Percentiles rank a stretch among this genome's conserved stretches.
These are phyloP conservation scores for Zasmidium citrigriseum DNA, from an alignment of 2,329 filamentous ascomycete genomes.

Conservation along the genomic window DNA sequence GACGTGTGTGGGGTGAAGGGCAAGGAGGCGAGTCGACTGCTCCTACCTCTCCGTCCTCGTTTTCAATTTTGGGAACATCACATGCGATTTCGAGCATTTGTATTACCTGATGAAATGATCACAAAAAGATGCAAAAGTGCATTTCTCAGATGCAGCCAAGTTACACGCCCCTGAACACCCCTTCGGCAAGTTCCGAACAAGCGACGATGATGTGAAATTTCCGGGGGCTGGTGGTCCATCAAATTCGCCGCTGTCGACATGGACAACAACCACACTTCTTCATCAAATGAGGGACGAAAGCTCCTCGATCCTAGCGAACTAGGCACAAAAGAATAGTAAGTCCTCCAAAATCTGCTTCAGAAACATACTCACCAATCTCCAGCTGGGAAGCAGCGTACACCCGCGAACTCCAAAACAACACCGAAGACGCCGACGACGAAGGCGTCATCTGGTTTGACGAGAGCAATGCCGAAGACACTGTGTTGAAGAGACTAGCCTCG, in stretches of 20 bases:
- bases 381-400: slow-evolving; percentile 67
- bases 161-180: neutral
- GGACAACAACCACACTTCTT: slow-evolving; percentile 5
- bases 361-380: slow-evolving; percentile 5
- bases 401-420: slow-evolving; percentile 70
- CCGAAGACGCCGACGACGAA: slow-evolving; percentile 71
- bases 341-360: slow-evolving; percentile 22
- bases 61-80: too few species aligned
- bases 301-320: slow-evolving; percentile 73
- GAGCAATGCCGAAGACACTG: slow-evolving; percentile 79
- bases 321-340: slow-evolving; percentile 88
- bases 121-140: too few species aligned
- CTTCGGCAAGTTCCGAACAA: neutral
- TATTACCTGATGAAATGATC: too few species aligned
- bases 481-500: slow-evolving; percentile 61
- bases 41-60: neutral
- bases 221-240: neutral
- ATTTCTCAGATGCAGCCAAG: too few species aligned
- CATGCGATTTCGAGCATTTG: too few species aligned
- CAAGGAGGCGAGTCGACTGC: neutral
- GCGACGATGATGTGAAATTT: neutral
- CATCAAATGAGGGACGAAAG: slow-evolving; percentile 16
- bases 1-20: slow-evolving; percentile 3
- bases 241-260: neutral
- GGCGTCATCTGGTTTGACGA: slow-evolving; percentile 98